A percentile compares a stretch with the other conserved stretches of the same genome.
These are phyloP conservation scores for Fusarium sp. DNA, from an alignment of 2,329 filamentous ascomycete genomes.

Conservation along the genomic window DNA sequence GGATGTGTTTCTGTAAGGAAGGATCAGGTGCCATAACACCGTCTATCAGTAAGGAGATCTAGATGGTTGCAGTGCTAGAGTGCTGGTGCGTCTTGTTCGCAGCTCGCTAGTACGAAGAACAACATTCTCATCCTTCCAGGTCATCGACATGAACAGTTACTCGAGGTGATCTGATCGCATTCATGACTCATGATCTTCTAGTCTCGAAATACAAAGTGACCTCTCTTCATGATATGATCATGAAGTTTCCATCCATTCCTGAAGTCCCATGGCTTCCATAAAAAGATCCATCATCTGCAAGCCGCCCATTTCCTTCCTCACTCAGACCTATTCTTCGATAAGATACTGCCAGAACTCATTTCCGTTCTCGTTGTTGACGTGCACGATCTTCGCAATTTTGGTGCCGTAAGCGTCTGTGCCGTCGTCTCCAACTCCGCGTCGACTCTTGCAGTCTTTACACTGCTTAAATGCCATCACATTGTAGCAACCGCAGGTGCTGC, in stretches of 20 bases:
- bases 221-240: background rate
- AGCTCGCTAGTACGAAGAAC: background rate
- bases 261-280: background rate
- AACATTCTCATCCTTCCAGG: background rate
- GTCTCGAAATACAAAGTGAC: background rate
- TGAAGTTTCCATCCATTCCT: background rate
- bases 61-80: background rate
- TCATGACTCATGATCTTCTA: background rate
- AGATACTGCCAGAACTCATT: conserved; percentile 22
- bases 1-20: background rate
- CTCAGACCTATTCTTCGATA: background rate
- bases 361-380: conserved; percentile 21
- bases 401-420: conserved; percentile 26
- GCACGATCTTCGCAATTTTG: conserved; percentile 26
- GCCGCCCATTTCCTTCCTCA: background rate
- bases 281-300: background rate
- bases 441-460: conserved; percentile 27
- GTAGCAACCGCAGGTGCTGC: conserved; percentile 15
- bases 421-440: conserved; percentile 25
- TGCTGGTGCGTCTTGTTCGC: background rate
- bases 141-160: background rate
- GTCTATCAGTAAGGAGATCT: background rate
- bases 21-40: background rate
- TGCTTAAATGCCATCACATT: conserved; percentile 23
- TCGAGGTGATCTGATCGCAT: background rate